A percentile compares a stretch with the other conserved stretches of the same genome.
These are phyloP conservation scores for Priceomyces carsonii DNA, from an alignment of 805 yeast genomes.

Conservation along the genomic window DNA sequence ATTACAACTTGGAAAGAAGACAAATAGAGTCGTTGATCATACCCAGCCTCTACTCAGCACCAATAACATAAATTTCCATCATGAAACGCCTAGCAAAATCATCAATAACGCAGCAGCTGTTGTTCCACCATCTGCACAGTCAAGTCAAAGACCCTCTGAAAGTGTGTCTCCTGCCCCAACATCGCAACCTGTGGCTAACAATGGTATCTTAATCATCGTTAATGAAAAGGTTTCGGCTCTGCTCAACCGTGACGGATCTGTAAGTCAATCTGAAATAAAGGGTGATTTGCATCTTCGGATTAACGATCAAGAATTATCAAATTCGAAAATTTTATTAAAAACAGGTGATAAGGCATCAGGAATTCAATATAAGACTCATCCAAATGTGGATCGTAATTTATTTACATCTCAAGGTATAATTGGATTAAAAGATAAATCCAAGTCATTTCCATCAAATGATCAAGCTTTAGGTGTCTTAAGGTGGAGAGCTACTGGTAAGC, in stretches of 20 bases:
- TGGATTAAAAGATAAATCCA: conserved; percentile 72
- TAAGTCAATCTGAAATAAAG: conserved; percentile 70
- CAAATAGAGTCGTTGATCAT: conserved; percentile 29
- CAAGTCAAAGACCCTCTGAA: conserved; percentile 15
- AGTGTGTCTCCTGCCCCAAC: conserved; percentile 25
- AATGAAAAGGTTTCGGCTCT: conserved; percentile 79
- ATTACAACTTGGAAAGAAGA: conserved; percentile 70
- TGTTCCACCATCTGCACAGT: conserved; percentile 10
- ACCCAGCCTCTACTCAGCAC: conserved; percentile 29
- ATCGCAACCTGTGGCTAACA: conserved; percentile 43
- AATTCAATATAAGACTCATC: conserved; percentile 88
- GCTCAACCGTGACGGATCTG: conserved; percentile 80
- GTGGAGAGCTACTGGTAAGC: conserved; percentile 78
- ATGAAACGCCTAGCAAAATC: conserved; percentile 12
- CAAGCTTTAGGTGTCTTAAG: conserved; percentile 88
- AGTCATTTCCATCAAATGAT: conserved; percentile 89
- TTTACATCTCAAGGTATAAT: conserved; percentile 61
- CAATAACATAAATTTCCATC: conserved; percentile 35
- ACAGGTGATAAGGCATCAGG: conserved; percentile 49
- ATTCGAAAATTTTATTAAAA: conserved; percentile 60
- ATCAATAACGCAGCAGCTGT: conserved; percentile 11
- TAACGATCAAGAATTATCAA: conserved; percentile 70
- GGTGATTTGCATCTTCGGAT: conserved; percentile 91
- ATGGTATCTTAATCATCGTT: conserved; percentile 77
- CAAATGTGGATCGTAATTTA: conserved; percentile 82